Percentiles rank a stretch among this genome's conserved stretches.
These are phyloP conservation scores for Vanrija humicola DNA, from an alignment of 1,284 basidiomycete species.

Conservation along the genomic window DNA sequence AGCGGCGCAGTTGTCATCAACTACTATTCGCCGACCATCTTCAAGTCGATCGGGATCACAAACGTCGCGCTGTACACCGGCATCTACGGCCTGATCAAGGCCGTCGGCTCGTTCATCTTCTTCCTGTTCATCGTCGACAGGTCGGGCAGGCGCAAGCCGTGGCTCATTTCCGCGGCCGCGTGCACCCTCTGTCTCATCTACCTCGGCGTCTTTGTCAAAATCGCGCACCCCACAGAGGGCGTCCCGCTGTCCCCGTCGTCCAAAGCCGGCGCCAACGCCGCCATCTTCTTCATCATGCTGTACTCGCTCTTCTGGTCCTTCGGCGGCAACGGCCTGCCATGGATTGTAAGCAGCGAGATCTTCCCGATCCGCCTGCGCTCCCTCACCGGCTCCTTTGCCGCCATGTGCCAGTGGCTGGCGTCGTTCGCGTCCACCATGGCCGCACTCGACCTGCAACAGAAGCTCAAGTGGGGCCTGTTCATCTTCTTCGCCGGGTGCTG, in stretches of 20 bases:
- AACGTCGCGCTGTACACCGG: slow-evolving; percentile 44
- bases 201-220: slow-evolving; percentile 26
- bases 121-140: slow-evolving; percentile 33
- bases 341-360: slow-evolving; percentile 27
- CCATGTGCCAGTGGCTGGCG: slow-evolving; percentile 23
- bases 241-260: slow-evolving; percentile 5
- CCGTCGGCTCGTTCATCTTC: slow-evolving; percentile 23
- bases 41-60: slow-evolving; percentile 33
- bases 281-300: slow-evolving; percentile 32
- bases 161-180: slow-evolving; percentile 22
- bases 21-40: slow-evolving; percentile 40
- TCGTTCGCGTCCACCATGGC: slow-evolving; percentile 31
- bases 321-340: slow-evolving; percentile 27
- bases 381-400: slow-evolving; percentile 26
- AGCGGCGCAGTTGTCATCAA: slow-evolving; percentile 4
- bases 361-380: slow-evolving; percentile 26
- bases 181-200: slow-evolving; percentile 27
- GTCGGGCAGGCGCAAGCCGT: slow-evolving; percentile 31
- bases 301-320: slow-evolving; percentile 25
- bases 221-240: slow-evolving; percentile 18
- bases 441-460: slow-evolving; percentile 19
- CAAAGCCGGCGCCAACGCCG: slow-evolving; percentile 27
- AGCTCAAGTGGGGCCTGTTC: slow-evolving; percentile 23
- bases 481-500: slow-evolving; percentile 33
- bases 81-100: slow-evolving; percentile 49